phyloP scores from a whole-genome alignment of 495 filamentous ascomycete species.

The Recurvomyces mirabilis region DNA sequence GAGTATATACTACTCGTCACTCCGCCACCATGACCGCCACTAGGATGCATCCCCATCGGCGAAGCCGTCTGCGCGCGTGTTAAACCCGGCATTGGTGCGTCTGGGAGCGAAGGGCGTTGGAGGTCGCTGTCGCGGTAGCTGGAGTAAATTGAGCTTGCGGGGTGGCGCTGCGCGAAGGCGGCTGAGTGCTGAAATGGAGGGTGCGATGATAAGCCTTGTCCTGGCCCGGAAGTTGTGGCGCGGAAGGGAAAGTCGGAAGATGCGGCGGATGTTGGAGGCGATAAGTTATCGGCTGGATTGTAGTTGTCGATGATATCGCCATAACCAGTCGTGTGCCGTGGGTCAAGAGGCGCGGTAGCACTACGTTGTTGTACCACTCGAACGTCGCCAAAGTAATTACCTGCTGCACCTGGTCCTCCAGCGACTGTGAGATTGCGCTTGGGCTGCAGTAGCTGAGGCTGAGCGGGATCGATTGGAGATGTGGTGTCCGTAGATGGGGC shows the following conservation, averaged over 20 bases:
- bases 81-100: background rate
- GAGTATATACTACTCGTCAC: background rate
- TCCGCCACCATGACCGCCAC: background rate
- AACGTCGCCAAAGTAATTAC: constrained; percentile 5
- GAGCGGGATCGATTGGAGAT: background rate
- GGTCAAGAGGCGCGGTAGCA: constrained; percentile 10
- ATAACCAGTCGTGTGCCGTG: constrained; percentile 8
- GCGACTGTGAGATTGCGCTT: constrained; percentile 7
- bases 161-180: background rate
- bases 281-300: constrained; percentile 1
- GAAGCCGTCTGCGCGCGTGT: background rate
- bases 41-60: background rate
- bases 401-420: background rate
- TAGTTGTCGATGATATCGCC: constrained; percentile 11
- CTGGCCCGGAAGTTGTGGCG: too few relatives aligned
- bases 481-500: constrained; percentile 5
- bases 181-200: constrained; percentile 6
- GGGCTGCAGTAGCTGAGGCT: background rate
- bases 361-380: constrained; percentile 4
- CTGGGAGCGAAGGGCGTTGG: background rate
- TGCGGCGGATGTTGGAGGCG: too few relatives aligned
- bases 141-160: constrained; percentile 2
- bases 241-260: too few relatives aligned
- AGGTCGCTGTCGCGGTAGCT: background rate
- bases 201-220: too few relatives aligned